phyloP scores from a whole-genome alignment of 352 stramenopile genomes.

The Globisporangium camurandrum region DNA sequence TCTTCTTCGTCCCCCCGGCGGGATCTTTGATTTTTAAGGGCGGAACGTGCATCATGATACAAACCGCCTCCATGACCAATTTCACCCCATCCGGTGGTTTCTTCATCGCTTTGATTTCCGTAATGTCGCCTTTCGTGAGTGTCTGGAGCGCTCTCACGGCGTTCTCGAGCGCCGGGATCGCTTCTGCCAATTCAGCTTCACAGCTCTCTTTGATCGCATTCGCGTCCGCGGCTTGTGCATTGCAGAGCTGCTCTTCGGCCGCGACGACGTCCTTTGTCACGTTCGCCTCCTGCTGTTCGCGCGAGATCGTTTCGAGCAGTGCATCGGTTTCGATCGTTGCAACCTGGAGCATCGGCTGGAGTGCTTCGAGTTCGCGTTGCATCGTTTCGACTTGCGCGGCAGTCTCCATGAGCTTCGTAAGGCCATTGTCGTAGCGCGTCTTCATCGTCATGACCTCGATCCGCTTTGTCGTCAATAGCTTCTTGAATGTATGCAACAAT shows the following conservation, averaged over 20 bases:
- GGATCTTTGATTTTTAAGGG: constrained; percentile 91
- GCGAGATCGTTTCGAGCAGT: constrained; percentile 85
- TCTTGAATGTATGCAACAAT: constrained; percentile 94
- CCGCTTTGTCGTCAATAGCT: constrained; percentile 86
- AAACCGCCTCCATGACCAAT: constrained; percentile 92
- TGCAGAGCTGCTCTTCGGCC: constrained; percentile 79
- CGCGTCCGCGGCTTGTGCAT: constrained; percentile 83
- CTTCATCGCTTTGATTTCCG: constrained; percentile 96
- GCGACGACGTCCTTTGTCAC: constrained; percentile 78
- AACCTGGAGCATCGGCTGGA: constrained; percentile 90
- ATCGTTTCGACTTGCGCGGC: constrained; percentile 92
- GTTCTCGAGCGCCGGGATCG: constrained; percentile 88
- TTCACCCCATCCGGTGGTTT: constrained; percentile 93
- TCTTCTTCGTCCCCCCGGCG: constrained; percentile 85
- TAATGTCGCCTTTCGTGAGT: constrained; percentile 92
- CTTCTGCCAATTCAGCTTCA: constrained; percentile 88
- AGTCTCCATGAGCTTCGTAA: constrained; percentile 92
- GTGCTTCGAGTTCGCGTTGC: constrained; percentile 87
- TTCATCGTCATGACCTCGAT: constrained; percentile 89
- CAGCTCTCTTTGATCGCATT: constrained; percentile 88
- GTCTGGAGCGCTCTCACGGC: constrained; percentile 89
- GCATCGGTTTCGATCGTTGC: constrained; percentile 88
- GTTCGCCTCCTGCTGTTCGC: constrained; percentile 86
- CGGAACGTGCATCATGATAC: constrained; percentile 92
- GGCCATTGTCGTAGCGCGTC: constrained; percentile 88